A percentile compares a stretch with the other conserved stretches of the same genome.
phyloP scores from a whole-genome alignment of 495 filamentous ascomycete species.

The Podospora appendiculata region DNA sequence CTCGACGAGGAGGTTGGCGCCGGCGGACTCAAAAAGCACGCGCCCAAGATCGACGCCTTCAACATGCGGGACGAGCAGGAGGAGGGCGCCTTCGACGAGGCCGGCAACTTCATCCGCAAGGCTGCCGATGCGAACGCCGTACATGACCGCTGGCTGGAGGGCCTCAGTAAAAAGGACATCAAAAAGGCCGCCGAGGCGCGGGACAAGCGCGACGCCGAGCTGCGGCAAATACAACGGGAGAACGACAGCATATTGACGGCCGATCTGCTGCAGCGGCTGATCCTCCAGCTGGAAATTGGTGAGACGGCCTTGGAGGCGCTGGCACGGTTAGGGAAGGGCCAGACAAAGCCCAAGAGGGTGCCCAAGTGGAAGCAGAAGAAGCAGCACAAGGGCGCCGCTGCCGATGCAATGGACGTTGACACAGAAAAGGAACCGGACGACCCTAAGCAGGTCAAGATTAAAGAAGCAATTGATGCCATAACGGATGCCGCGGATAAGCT shows the following conservation, averaged over 20 bases:
- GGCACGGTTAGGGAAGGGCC: constrained; percentile 65
- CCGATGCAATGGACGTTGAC: constrained; percentile 59
- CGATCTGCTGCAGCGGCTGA: constrained; percentile 66
- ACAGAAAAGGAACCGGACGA: constrained; percentile 48
- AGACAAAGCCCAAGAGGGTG: constrained; percentile 56
- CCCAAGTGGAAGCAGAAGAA: constrained; percentile 54
- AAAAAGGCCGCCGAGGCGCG: constrained; percentile 79
- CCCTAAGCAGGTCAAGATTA: constrained; percentile 60
- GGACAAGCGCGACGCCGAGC: constrained; percentile 74
- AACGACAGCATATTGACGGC: constrained; percentile 68
- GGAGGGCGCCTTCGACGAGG: constrained; percentile 83
- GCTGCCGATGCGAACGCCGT: constrained; percentile 81
- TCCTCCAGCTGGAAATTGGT: constrained; percentile 63
- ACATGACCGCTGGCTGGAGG: constrained; percentile 89
- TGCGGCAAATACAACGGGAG: constrained; percentile 54
- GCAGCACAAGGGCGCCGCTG: constrained; percentile 28
- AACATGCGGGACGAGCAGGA: constrained; percentile 88
- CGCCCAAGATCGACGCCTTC: constrained; percentile 94
- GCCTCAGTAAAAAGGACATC: constrained; percentile 88
- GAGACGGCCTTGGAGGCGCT: constrained; percentile 89
- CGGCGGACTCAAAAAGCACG: constrained; percentile 85
- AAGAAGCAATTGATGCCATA: constrained; percentile 67
- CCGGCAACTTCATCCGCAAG: constrained; percentile 87
- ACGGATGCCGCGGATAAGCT: constrained; percentile 85
- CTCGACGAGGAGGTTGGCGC: constrained; percentile 84